These are phyloP conservation scores for Kluyveromyces lactis DNA, from an alignment of 805 yeast species.

Conservation along the genomic window DNA sequence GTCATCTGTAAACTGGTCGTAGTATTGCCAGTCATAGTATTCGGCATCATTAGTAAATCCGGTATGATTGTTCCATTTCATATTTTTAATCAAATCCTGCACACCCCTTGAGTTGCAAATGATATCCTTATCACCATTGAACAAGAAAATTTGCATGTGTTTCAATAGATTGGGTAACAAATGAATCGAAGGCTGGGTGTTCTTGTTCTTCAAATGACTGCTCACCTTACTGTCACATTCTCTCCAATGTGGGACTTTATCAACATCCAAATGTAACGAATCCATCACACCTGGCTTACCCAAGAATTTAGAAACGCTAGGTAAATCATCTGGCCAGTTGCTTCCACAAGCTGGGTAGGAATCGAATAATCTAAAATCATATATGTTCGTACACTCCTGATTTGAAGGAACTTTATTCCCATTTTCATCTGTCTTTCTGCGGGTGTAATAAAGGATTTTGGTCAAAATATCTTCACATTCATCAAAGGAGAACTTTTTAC, in stretches of 20 bases:
- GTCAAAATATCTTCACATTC: conserved; percentile 40
- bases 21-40: conserved; percentile 36
- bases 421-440: conserved; percentile 22
- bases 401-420: conserved; percentile 21
- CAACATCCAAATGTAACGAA: conserved; percentile 40
- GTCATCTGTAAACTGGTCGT: conserved; percentile 26
- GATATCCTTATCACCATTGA: conserved; percentile 82
- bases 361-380: conserved; percentile 67
- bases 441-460: conserved; percentile 22
- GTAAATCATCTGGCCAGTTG: conserved; percentile 80
- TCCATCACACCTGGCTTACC: conserved; percentile 38
- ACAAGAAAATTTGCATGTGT: conserved; percentile 54
- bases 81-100: conserved; percentile 49
- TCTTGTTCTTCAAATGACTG: conserved; percentile 38
- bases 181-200: conserved; percentile 52
- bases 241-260: conserved; percentile 45
- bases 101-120: conserved; percentile 82
- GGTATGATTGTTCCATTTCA: conserved; percentile 55
- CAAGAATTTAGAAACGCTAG: conserved; percentile 45
- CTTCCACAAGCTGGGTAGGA: conserved; percentile 80
- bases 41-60: conserved; percentile 27
- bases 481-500: conserved; percentile 22
- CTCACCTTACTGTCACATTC: conserved; percentile 71
- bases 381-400: conserved; percentile 68
- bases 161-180: conserved; percentile 60